Evolutionary conservation across 768 basidiomycete genomes (phyloP), one percentile per base, ranked within the genome.

Genomic region (Calocera viscosa): DNA sequence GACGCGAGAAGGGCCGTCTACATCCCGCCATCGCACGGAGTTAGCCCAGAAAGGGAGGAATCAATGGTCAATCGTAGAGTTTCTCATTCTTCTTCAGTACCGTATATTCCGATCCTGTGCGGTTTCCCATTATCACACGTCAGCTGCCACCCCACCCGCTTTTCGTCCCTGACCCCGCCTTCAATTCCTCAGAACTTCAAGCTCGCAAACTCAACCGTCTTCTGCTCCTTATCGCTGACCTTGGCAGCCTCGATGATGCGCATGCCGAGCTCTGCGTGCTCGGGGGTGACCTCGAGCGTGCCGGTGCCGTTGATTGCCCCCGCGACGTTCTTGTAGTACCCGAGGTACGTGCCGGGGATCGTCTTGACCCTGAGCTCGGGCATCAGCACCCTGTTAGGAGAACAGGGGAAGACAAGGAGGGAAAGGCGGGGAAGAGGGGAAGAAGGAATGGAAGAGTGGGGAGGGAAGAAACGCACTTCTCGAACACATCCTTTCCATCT

Each of bases 241-340:
- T 60, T 60, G 26, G 53, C 53, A 30, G 53, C 53, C 26, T 39
- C 64, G 32, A 30, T 47, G 39, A 66, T 39, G 1, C 64, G 19
- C 7, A 68, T 65, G 0, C 67, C 67, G 0, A 68, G 39, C 32
- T 68, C 67, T 22, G 67, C 67, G 17, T 68, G 40, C 35, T 68
- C 67, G 26, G 67, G 43, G 2, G 67, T 68, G 14, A 65, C 67
- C 19, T 49, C 64, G n/a, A 68, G 47, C 2, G 11, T 26, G 16
- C 64, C 64, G 8, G 41, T 65, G 32, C 67, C 67, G 24, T 47
- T 65, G 64, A 68, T 68, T 8, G 67, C 67, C 10, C 30, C n/a
- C 11, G 67, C 67, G 41, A 68, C 67, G 47, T 68, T 68, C 39
- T 53, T 30, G 64, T 68, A 68, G 40, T 68, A 68, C 30, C 53